A percentile compares a stretch with the other conserved stretches of the same genome.
Conservation (phyloP, 345 rosid genomes). For the Stellera chamaejasme region DNA sequence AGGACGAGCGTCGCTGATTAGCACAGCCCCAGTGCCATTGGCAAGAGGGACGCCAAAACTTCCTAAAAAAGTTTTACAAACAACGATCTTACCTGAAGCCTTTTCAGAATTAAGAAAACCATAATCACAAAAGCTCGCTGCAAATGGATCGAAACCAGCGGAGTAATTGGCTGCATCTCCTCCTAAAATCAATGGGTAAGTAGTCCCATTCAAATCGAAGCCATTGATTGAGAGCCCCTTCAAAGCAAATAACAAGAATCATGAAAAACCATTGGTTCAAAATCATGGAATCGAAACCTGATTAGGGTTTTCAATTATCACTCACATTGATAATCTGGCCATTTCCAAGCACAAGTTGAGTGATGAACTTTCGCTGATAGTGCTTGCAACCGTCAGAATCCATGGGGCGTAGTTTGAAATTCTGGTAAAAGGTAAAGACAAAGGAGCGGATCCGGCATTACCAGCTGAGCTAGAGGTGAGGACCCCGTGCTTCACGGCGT, state of each 20-base stretch:
- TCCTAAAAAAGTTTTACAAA: constrained; percentile 9
- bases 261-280: too few relatives aligned
- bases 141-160: constrained; percentile 9
- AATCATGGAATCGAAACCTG: too few relatives aligned
- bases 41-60: constrained; percentile 11
- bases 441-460: background rate
- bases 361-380: constrained; percentile 25
- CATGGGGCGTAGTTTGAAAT: constrained; percentile 27
- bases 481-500: constrained; percentile 25
- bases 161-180: constrained; percentile 30
- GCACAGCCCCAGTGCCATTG: constrained; percentile 21
- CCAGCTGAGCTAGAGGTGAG: constrained; percentile 24
- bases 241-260: background rate
- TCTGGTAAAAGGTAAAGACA: background rate
- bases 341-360: constrained; percentile 25
- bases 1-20: background rate
- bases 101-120: constrained; percentile 15
- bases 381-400: constrained; percentile 28
- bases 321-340: constrained; percentile 23
- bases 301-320: background rate
- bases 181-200: constrained; percentile 28
- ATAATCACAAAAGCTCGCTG: constrained; percentile 9
- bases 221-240: constrained; percentile 21
- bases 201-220: constrained; percentile 15
- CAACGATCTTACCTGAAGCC: constrained; percentile 20